phyloP scores from a whole-genome alignment of 345 rosid genomes.

The Erysimum cheiranthoides region DNA sequence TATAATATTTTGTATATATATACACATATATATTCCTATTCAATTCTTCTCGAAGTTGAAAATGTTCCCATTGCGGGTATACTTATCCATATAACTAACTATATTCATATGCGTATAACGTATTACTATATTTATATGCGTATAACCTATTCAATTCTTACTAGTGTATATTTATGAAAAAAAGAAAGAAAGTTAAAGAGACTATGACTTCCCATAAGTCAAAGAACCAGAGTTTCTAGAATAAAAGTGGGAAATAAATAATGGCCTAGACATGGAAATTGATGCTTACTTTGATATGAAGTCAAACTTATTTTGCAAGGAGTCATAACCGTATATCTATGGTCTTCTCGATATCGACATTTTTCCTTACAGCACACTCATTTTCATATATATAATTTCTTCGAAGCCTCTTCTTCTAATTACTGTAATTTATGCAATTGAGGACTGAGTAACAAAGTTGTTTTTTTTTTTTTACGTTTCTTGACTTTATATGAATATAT shows the following conservation, averaged over 20 bases:
- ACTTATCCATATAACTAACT: neutral
- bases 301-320: constrained; percentile 39
- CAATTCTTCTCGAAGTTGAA: constrained; percentile 19
- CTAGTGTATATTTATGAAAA: neutral
- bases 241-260: constrained; percentile 14
- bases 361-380: constrained; percentile 35
- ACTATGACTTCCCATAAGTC: constrained; percentile 29
- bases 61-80: neutral
- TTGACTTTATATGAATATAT: neutral
- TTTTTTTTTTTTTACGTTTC: neutral
- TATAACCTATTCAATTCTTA: too few species aligned
- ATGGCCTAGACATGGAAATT: constrained; percentile 38
- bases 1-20: neutral
- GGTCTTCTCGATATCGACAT: constrained; percentile 41
- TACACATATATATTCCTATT: neutral
- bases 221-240: constrained; percentile 46
- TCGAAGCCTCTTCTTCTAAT: constrained; percentile 29
- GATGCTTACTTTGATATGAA: constrained; percentile 34
- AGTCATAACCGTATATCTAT: constrained; percentile 27
- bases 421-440: constrained; percentile 9
- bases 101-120: neutral
- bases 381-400: constrained; percentile 19
- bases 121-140: neutral
- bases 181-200: neutral
- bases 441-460: neutral